phyloP scores from a whole-genome alignment of 805 yeast species.

The Nakazawaea wickerhamii region DNA sequence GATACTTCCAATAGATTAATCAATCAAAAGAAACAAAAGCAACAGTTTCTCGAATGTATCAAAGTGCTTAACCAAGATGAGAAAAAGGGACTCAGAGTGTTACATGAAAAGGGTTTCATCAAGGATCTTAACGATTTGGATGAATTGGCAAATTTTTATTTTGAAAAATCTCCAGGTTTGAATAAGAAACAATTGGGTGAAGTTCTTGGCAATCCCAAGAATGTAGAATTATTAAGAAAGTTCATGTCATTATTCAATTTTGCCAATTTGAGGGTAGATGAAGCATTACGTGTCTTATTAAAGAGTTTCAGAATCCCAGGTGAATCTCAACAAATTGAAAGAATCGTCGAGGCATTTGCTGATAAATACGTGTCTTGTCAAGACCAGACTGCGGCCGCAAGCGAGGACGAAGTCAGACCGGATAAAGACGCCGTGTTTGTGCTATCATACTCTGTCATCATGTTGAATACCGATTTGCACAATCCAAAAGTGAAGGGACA shows the following conservation, averaged over 20 bases:
- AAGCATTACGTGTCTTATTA: constrained; percentile 77
- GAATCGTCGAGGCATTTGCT: constrained; percentile 84
- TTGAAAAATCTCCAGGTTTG: constrained; percentile 71
- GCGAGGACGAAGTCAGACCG: constrained; percentile 53
- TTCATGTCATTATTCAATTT: constrained; percentile 76
- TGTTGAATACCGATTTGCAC: constrained; percentile 92
- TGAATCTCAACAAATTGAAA: constrained; percentile 94
- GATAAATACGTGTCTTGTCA: constrained; percentile 71
- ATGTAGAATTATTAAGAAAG: constrained; percentile 48
- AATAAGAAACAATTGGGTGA: constrained; percentile 89
- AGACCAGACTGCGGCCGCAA: constrained; percentile 18
- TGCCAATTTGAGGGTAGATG: constrained; percentile 78
- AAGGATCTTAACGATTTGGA: constrained; percentile 37
- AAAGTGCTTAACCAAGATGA: constrained; percentile 75
- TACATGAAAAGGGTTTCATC: constrained; percentile 65
- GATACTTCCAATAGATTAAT: constrained; percentile 28
- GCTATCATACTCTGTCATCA: constrained; percentile 83
- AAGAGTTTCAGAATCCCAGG: constrained; percentile 91
- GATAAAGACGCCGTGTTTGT: constrained; percentile 85
- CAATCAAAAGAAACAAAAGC: constrained; percentile 50
- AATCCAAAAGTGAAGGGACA: constrained; percentile 89
- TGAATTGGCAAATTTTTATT: constrained; percentile 73
- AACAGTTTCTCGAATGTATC: constrained; percentile 71
- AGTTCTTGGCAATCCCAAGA: constrained; percentile 70
- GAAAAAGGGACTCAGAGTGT: constrained; percentile 60